Evolutionary conservation across 306 rosid species (phyloP), one percentile per base, ranked within the genome.

Genomic region (Luffa aegyptiaca): DNA sequence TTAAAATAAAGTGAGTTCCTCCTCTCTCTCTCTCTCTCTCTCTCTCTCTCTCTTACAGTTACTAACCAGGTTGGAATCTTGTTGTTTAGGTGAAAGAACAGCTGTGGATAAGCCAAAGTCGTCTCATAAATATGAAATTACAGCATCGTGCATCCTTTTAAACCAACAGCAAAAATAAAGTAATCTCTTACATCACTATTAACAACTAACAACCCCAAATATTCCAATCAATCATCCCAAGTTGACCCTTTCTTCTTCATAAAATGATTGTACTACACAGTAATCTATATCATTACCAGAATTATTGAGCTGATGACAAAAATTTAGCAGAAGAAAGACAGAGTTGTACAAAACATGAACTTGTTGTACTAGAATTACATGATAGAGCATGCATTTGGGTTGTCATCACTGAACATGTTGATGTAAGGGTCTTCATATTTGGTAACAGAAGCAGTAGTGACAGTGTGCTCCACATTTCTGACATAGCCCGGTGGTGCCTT

Each of bases 401-500:
- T 95, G 73, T 95, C 99, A 88, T 95, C 99, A 81, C 99, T 95
- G 84, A 95, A 95, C 90, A 95, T 89, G 88, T 81, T 86, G 81
- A 75, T 83, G 83, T 95, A 95, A 72, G 98, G 97, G 81, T 95
- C 97, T 71, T 90, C 98, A 83, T 93, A 85, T 88, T 81, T 88
- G 75, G 90, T 73, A 63, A 89, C 76, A 14, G 89, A 86, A 82
- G 81, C 96, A 41, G 77, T 82, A 37, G 84, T 59, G 74, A 85
- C 84, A 69, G 86, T 73, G 84, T 51, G 82, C 78, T 95, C 97
- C 82, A 86, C 89, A 37, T 86, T 91, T 82, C 98, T 88, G 74
- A 95, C 99, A 86, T 89, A 85, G 56, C 99, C 99, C 75, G 99
- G 90, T 85, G 99, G 99, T 79, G 99, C 99, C 78, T 55, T 95